Evolutionary conservation across 441 rosid species (phyloP).

Genomic region (Populus trichocarpa): DNA sequence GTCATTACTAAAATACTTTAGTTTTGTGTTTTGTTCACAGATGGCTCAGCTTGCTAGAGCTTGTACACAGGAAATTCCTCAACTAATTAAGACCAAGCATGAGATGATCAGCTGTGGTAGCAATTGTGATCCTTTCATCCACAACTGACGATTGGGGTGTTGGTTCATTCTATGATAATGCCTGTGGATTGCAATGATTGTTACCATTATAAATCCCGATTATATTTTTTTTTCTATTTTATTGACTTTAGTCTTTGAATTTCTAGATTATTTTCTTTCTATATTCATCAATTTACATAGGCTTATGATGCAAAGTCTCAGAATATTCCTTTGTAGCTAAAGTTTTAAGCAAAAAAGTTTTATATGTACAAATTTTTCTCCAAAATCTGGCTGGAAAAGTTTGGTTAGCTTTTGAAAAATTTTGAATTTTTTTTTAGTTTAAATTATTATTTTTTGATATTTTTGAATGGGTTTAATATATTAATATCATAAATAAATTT

Average conservation of each 20-base stretch:
- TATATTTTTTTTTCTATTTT: not conserved
- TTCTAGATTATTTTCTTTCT: not conserved
- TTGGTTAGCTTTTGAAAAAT: too few relatives aligned
- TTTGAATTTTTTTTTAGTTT: too few relatives aligned
- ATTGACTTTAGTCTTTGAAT: not conserved
- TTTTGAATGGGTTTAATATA: too few relatives aligned
- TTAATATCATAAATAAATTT: too few relatives aligned
- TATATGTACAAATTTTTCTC: too few relatives aligned
- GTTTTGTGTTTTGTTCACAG: conserved; percentile 24
- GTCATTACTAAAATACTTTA: not conserved
- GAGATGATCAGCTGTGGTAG: conserved; percentile 79
- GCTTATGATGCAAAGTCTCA: too few relatives aligned
- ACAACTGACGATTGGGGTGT: conserved; percentile 72
- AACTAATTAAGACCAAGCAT: conserved; percentile 64
- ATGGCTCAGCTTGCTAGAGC: conserved; percentile 79
- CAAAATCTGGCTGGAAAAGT: too few relatives aligned
- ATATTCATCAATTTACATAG: not conserved
- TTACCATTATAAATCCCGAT: not conserved
- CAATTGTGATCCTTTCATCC: conserved; percentile 68
- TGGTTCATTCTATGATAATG: conserved; percentile 52
- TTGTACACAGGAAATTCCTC: conserved; percentile 34
- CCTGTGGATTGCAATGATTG: too few relatives aligned
- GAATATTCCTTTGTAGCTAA: too few relatives aligned
- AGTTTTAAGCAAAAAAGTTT: too few relatives aligned
- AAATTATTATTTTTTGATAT: too few relatives aligned